Evolutionary conservation across 768 basidiomycete genomes (phyloP).

Genomic region (Lactarius trivialis): DNA sequence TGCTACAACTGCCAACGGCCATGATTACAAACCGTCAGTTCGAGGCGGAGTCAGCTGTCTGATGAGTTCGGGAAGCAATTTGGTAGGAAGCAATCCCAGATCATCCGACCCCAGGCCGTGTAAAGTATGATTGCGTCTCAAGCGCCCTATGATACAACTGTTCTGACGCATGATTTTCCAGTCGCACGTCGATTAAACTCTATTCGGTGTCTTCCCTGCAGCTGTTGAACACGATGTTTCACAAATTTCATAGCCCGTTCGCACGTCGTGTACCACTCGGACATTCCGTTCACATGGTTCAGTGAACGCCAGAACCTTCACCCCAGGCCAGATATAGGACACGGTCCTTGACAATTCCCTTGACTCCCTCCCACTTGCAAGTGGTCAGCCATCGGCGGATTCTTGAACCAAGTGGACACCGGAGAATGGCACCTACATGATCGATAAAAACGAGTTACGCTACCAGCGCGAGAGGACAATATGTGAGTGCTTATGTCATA

Average conservation of each 20-base stretch:
- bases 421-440: constrained; percentile 72
- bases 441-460: constrained; percentile 58
- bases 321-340: too few relatives aligned
- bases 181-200: constrained; percentile 62
- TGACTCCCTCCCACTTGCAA: constrained; percentile 43
- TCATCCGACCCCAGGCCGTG: constrained; percentile 71
- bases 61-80: constrained; percentile 58
- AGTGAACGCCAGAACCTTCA: constrained; percentile 61
- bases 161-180: constrained; percentile 8
- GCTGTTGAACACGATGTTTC: constrained; percentile 80
- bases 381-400: constrained; percentile 29
- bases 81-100: constrained; percentile 59
- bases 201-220: constrained; percentile 81
- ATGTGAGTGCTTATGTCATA: constrained; percentile 41
- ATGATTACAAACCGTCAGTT: constrained; percentile 25
- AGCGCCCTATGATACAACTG: constrained; percentile 24
- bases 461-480: constrained; percentile 82
- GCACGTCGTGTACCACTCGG: constrained; percentile 36
- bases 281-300: constrained; percentile 37
- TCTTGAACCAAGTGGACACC: constrained; percentile 31
- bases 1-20: constrained; percentile 27
- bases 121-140: constrained; percentile 47
- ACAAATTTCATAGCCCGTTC: constrained; percentile 75
- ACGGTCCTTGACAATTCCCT: constrained; percentile 66
- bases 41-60: constrained; percentile 56